These are phyloP conservation scores for Eucalyptus pauciflora DNA, from an alignment of 345 rosid species.

Conservation along the genomic window DNA sequence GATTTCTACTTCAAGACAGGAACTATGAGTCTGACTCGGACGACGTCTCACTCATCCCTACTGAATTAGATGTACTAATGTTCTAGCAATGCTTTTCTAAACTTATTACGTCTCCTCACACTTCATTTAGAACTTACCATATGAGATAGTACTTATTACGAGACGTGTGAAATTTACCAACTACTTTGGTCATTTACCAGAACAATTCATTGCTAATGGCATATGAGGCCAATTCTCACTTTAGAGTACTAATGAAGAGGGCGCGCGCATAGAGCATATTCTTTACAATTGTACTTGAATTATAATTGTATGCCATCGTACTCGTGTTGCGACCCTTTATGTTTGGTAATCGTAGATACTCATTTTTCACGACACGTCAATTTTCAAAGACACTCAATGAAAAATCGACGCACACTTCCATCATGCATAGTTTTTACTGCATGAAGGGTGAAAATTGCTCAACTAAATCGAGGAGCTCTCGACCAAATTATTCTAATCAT, in stretches of 20 bases:
- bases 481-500: not conserved
- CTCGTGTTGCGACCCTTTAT: fast-evolving
- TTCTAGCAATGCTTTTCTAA: too few species aligned
- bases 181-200: not conserved
- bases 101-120: too few species aligned
- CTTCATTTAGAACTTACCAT: too few species aligned
- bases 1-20: too few species aligned
- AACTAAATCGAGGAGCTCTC: not conserved
- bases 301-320: fast-evolving
- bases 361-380: fast-evolving
- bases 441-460: not conserved
- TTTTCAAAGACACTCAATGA: not conserved
- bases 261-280: fast-evolving
- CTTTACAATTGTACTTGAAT: not conserved
- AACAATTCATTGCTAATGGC: not conserved
- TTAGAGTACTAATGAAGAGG: not conserved
- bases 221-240: not conserved
- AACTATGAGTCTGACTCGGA: too few species aligned
- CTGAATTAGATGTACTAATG: too few species aligned
- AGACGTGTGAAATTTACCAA: too few species aligned
- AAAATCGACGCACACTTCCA: fast-evolving
- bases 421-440: not conserved
- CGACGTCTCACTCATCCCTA: too few species aligned
- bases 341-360: not conserved
- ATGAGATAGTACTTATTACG: fast-evolving